Evolutionary conservation across 805 yeast species (phyloP), one percentile per base, ranked within the genome.

Genomic region (Clavispora asparagi): DNA sequence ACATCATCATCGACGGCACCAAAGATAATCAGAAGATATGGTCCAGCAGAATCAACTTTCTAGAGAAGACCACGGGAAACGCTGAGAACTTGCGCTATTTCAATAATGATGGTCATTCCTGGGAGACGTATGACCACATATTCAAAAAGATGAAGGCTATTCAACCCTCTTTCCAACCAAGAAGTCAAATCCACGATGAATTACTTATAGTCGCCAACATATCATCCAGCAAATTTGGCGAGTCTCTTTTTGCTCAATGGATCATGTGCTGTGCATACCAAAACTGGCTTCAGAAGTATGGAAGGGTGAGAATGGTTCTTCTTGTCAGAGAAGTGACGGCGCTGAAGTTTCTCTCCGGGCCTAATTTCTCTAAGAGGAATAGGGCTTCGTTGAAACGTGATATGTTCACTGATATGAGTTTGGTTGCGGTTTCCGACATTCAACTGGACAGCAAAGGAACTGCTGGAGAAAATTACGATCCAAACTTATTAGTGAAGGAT

Each of bases 171-270:
- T 23, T 51, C 6, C 54, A 62, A 44, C 47, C 64, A 2, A 47
- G 76, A 37, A 68, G 66, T 51, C 61, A 67, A 14, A 60, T 82
- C 16, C 80, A 85, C 61, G 68, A 77, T 45, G 74, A 74, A 45
- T 69, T 86, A 25, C 63, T 87, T 30, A 69, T 81, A 29, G 66
- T 81, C 6, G 91, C 82, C 2, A 80, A 83, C 57, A 67, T 85
- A 27, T 73, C 85, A 0, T 70, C 74, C 17, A 42, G 59, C 32
- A 59, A 68, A 8, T 75, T 73, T 48, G 86, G 85, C 11, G 94
- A 85, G 59, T 81, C 84, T 42, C 73, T 87, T 14, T 62, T 85
- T 25, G 81, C 85, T 46, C 96, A 88, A 64, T 85, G 89, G 81
- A 62, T 85, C 29, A 77, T 76, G 49, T 85, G 95, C 63, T 68